Evolutionary conservation across 805 yeast genomes (phyloP).

Genomic region (Lachancea meyersii): DNA sequence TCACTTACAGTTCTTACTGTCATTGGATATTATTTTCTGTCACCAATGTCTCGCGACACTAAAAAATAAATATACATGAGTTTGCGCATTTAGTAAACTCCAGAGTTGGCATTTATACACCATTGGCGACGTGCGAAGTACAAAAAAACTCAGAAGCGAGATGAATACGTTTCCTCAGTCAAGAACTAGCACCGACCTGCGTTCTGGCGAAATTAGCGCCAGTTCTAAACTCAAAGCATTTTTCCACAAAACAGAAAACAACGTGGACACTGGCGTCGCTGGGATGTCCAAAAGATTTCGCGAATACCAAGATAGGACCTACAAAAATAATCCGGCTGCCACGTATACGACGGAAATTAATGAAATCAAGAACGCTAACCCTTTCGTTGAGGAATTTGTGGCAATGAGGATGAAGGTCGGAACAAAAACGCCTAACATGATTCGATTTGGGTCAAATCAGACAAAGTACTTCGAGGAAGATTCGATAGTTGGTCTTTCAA

Average conservation of each 20-base stretch:
- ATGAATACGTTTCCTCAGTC: not conserved
- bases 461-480: conserved; percentile 5
- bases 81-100: too few relatives aligned
- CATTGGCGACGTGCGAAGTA: too few relatives aligned
- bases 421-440: not conserved
- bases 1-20: too few relatives aligned
- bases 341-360: conserved; percentile 1
- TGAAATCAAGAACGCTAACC: conserved; percentile 4
- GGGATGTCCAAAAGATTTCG: not conserved
- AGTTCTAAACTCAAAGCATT: conserved; percentile 1
- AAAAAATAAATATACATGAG: not conserved
- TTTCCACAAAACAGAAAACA: conserved; percentile 3
- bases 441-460: conserved; percentile 6
- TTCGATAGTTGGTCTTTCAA: not conserved
- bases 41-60: not conserved
- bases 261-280: not conserved
- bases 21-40: too few relatives aligned
- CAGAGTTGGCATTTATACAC: not conserved
- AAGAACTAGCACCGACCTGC: not conserved
- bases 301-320: not conserved
- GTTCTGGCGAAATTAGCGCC: not conserved
- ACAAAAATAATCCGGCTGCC: not conserved
- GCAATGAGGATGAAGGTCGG: conserved; percentile 1
- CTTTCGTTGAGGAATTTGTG: conserved; percentile 7
- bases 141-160: not conserved